phyloP scores from a whole-genome alignment of 2,329 filamentous ascomycete species.

The Pezicula carpinea region DNA sequence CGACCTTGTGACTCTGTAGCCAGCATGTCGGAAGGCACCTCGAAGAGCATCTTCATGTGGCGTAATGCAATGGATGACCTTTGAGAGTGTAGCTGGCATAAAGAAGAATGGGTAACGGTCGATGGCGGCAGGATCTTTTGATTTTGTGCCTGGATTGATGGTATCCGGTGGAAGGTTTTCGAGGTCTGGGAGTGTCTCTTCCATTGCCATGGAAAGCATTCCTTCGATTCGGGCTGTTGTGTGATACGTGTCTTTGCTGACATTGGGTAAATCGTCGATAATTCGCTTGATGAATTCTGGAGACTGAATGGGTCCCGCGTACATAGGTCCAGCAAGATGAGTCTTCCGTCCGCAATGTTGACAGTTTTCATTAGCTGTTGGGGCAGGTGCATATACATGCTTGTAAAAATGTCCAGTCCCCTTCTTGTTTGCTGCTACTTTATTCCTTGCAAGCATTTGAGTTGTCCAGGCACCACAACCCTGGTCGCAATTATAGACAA shows the following conservation, averaged over 20 bases:
- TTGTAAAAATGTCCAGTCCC: conserved; percentile 70
- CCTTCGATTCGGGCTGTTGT: conserved; percentile 81
- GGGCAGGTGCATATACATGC: conserved; percentile 68
- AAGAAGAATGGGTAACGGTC: conserved; percentile 86
- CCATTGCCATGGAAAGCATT: conserved; percentile 84
- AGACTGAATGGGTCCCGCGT: conserved; percentile 83
- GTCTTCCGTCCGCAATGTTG: conserved; percentile 81
- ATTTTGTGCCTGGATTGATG: conserved; percentile 36
- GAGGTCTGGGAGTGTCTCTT: conserved; percentile 49
- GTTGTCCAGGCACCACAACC: conserved; percentile 92
- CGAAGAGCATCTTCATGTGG: conserved; percentile 75
- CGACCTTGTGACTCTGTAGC: conserved; percentile 78
- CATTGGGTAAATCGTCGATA: conserved; percentile 64
- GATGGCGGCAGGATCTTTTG: conserved; percentile 53
- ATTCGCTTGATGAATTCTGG: conserved; percentile 76
- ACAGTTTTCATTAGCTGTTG: conserved; percentile 62
- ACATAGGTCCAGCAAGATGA: conserved; percentile 93
- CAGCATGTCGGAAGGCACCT: conserved; percentile 75
- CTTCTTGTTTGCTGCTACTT: conserved; percentile 63
- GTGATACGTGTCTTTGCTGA: conserved; percentile 66
- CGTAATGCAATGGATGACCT: conserved; percentile 72
- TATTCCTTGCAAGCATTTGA: conserved; percentile 71
- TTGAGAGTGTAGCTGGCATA: conserved; percentile 68
- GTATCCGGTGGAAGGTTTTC: conserved; percentile 19
- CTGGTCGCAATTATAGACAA: conserved; percentile 83